These are phyloP conservation scores for Tillandsia fasciculata DNA, from an alignment of 176 grass and related monocot genomes.

Conservation along the genomic window DNA sequence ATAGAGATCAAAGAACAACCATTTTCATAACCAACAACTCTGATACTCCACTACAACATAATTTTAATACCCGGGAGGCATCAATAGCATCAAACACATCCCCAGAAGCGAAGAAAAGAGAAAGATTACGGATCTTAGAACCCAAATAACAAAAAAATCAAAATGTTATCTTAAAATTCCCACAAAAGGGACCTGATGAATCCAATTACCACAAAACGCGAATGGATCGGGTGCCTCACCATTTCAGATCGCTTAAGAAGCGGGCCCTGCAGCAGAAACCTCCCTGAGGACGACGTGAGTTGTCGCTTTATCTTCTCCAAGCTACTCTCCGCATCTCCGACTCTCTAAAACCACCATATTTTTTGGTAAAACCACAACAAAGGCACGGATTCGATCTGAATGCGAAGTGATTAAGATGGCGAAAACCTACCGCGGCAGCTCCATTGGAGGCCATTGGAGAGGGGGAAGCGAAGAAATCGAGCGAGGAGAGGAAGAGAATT, in stretches of 20 bases:
- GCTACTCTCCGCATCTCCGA: conserved; percentile 63
- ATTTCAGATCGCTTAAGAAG: conserved; percentile 79
- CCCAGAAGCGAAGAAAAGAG: too few relatives aligned
- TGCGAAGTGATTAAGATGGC: too few relatives aligned
- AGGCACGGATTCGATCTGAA: neutral
- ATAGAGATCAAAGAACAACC: neutral
- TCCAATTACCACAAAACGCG: neutral
- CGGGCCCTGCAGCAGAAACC: conserved; percentile 79
- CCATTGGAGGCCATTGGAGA: conserved; percentile 36
- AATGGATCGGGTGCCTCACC: conserved; percentile 15
- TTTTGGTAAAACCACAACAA: neutral
- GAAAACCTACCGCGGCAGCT: conserved; percentile 40
- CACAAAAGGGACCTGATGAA: neutral
- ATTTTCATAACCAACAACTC: neutral
- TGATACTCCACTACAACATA: neutral
- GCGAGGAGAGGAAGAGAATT: neutral
- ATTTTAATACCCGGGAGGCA: neutral
- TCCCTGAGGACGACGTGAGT: conserved; percentile 57
- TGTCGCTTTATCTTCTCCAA: conserved; percentile 76
- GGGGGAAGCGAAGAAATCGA: neutral
- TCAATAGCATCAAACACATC: too few relatives aligned
- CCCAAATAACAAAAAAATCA: neutral
- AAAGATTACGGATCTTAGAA: too few relatives aligned
- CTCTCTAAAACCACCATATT: conserved; percentile 28
- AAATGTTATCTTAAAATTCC: neutral